A percentile compares a stretch with the other conserved stretches of the same genome.
Evolutionary conservation across 352 stramenopile genomes (phyloP).

Genomic region (Pilasporangium apinafurcum): DNA sequence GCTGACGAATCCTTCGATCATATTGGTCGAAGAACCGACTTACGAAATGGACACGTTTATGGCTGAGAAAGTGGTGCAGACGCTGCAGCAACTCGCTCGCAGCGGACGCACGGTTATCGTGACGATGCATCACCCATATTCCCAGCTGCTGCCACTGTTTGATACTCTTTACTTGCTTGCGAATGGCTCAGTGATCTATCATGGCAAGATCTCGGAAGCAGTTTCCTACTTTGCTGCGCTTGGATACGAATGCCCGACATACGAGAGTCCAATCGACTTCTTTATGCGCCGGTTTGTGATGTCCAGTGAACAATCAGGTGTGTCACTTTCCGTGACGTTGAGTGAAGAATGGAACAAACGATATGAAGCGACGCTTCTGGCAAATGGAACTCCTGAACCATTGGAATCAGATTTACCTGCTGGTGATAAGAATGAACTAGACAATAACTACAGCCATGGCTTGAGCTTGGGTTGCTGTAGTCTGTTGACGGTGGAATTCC

Average conservation of each 20-base stretch:
- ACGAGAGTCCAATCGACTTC: conserved; percentile 57
- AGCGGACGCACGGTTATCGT: conserved; percentile 80
- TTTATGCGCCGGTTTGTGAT: conserved; percentile 56
- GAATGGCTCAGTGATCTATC: conserved; percentile 38
- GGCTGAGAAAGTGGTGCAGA: conserved; percentile 44
- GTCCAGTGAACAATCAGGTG: too few species aligned
- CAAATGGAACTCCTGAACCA: too few species aligned
- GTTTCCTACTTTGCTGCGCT: conserved; percentile 48
- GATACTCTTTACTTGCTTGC: conserved; percentile 52
- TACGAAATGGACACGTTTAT: conserved; percentile 56
- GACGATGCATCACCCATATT: conserved; percentile 88
- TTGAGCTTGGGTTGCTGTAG: too few species aligned
- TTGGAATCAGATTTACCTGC: too few species aligned
- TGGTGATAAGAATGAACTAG: too few species aligned
- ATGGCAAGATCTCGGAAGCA: conserved; percentile 38
- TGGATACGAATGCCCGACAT: conserved; percentile 41
- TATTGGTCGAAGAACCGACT: conserved; percentile 87
- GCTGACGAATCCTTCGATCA: conserved; percentile 68
- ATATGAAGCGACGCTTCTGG: too few species aligned
- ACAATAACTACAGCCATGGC: too few species aligned
- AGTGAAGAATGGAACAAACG: too few species aligned
- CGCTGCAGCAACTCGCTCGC: conserved; percentile 66
- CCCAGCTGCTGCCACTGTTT: conserved; percentile 50
- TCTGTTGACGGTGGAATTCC: too few species aligned
- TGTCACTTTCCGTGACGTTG: too few species aligned